These are phyloP conservation scores for Leptographium lundbergii DNA, from an alignment of 2,329 filamentous ascomycete species.

Conservation along the genomic window DNA sequence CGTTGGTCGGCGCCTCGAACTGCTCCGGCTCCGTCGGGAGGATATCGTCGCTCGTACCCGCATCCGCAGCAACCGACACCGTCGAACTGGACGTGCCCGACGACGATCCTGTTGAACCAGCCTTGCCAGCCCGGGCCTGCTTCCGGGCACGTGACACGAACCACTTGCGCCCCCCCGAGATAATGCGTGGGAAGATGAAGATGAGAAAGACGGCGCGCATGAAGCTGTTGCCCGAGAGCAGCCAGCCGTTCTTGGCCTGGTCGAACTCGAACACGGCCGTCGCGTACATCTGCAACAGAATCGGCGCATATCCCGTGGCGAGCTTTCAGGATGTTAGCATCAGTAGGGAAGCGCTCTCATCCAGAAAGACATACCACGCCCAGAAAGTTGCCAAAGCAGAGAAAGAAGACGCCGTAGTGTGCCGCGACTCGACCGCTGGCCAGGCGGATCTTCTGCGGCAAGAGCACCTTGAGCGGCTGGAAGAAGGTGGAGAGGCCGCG, in stretches of 20 bases:
- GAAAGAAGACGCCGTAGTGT: conserved; percentile 50
- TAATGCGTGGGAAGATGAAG: conserved; percentile 39
- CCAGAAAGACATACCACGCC: conserved; percentile 37
- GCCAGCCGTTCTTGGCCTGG: conserved; percentile 41
- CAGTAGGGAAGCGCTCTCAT: neutral
- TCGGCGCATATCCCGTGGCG: conserved; percentile 54
- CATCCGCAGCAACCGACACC: neutral
- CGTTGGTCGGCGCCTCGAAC: conserved; percentile 27
- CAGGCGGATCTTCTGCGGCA: conserved; percentile 41
- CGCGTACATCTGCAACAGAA: conserved; percentile 47
- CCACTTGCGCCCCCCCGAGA: conserved; percentile 22
- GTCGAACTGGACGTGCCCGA: neutral
- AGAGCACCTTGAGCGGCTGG: conserved; percentile 49
- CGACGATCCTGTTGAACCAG: neutral
- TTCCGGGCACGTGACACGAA: conserved; percentile 3
- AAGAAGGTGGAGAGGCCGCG: conserved; percentile 41
- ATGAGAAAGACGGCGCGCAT: conserved; percentile 43
- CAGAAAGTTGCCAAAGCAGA: conserved; percentile 53
- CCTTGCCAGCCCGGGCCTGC: neutral
- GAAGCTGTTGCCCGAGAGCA: conserved; percentile 43
- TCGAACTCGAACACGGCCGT: conserved; percentile 41
- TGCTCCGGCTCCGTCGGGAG: conserved; percentile 25
- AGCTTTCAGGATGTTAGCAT: conserved; percentile 24
- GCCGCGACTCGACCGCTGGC: conserved; percentile 34
- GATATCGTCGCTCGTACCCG: neutral